phyloP scores from a whole-genome alignment of 306 rosid genomes.

The Trifolium dubium region DNA sequence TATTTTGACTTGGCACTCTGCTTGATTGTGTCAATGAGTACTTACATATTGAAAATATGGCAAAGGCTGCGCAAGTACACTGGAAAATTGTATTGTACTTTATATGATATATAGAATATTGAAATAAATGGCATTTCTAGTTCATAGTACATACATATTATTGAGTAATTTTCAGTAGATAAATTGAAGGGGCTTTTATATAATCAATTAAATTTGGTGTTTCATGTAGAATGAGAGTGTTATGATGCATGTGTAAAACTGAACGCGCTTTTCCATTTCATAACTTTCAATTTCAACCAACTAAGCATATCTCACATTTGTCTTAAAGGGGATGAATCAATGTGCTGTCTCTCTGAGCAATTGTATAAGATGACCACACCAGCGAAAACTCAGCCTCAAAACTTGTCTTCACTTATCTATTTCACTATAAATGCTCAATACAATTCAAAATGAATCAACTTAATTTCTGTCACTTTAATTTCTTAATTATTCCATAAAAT shows the following conservation, averaged over 20 bases:
- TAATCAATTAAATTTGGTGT: background rate
- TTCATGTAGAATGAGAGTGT: slow-evolving; percentile 34
- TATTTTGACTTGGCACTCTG: slow-evolving; percentile 1
- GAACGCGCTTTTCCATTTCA: slow-evolving; percentile 38
- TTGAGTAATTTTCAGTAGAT: background rate
- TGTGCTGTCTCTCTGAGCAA: slow-evolving; percentile 54
- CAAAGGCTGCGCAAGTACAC: slow-evolving; percentile 4
- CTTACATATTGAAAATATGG: background rate
- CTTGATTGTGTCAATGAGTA: background rate
- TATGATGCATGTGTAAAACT: slow-evolving; percentile 42
- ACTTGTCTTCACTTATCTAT: slow-evolving; percentile 19
- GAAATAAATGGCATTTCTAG: background rate
- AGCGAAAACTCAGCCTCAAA: slow-evolving; percentile 33
- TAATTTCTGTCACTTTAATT: background rate
- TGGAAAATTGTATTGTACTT: slow-evolving; percentile 1
- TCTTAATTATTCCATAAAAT: background rate
- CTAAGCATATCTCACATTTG: slow-evolving; percentile 51
- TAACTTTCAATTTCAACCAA: slow-evolving; percentile 37
- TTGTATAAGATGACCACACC: slow-evolving; percentile 34
- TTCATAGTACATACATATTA: background rate
- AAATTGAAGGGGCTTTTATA: background rate
- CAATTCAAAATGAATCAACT: background rate
- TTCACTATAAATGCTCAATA: slow-evolving; percentile 14
- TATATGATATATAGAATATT: background rate
- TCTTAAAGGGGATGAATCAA: slow-evolving; percentile 68